Evolutionary conservation across 73 alveolate genomes (phyloP).

Genomic region (Urostyla sp.): DNA sequence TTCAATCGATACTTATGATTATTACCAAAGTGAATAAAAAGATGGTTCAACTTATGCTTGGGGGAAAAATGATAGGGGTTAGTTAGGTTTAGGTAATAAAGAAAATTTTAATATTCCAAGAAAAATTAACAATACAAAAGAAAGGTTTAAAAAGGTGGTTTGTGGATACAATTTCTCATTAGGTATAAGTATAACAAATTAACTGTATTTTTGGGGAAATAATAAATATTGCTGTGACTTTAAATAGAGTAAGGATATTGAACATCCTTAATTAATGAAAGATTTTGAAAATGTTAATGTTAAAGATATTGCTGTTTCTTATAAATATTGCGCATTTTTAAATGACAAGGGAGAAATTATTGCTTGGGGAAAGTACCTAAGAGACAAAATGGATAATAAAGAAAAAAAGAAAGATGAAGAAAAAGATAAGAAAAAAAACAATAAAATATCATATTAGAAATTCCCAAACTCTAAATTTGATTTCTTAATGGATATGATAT

Average conservation of each 20-base stretch:
- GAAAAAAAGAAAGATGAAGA: neutral
- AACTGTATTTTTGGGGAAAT: constrained; percentile 59
- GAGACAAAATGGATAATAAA: constrained; percentile 30
- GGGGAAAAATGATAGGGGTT: constrained; percentile 64
- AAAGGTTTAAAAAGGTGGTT: constrained; percentile 44
- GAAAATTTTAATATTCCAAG: constrained; percentile 47
- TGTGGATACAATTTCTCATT: constrained; percentile 58
- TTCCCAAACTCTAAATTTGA: constrained; percentile 66
- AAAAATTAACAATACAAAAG: neutral
- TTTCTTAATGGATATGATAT: constrained; percentile 72
- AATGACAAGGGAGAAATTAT: constrained; percentile 62
- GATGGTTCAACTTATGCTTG: constrained; percentile 63
- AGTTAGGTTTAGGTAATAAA: constrained; percentile 64
- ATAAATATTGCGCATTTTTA: constrained; percentile 20
- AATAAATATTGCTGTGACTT: constrained; percentile 26
- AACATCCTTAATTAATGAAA: constrained; percentile 17
- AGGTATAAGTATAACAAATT: neutral
- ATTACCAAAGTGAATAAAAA: constrained; percentile 1
- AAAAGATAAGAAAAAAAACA: neutral
- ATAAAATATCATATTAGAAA: neutral
- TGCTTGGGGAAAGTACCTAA: constrained; percentile 55
- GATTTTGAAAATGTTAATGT: neutral
- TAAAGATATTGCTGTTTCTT: constrained; percentile 47
- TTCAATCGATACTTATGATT: too few relatives aligned
- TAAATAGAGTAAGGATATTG: constrained; percentile 39